These are phyloP conservation scores for Dimocarpus longan DNA, from an alignment of 345 rosid species.

Conservation along the genomic window DNA sequence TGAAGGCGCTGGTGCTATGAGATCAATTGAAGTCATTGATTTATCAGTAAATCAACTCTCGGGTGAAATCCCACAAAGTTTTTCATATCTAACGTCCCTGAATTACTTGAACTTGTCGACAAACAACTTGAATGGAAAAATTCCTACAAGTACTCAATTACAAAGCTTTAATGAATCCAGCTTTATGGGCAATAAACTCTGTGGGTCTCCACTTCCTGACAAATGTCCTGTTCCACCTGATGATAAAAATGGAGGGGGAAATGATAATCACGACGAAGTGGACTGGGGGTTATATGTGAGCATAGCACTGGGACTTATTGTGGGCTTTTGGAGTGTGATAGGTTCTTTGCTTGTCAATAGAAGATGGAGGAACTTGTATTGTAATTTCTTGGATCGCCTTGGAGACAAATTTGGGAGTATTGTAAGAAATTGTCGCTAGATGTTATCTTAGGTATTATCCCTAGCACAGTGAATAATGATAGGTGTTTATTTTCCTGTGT, in stretches of 20 bases:
- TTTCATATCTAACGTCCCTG: conserved; percentile 2
- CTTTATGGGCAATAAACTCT: not conserved
- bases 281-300: not conserved
- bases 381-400: not conserved
- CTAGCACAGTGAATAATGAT: not conserved
- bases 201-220: not conserved
- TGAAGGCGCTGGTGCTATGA: conserved; percentile 13
- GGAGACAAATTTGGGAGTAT: not conserved
- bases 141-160: conserved; percentile 19
- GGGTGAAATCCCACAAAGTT: conserved; percentile 22
- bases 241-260: not conserved
- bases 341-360: not conserved
- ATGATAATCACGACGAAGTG: not conserved
- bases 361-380: not conserved
- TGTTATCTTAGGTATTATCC: not conserved
- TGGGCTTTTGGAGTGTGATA: not conserved
- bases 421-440: not conserved
- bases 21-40: conserved; percentile 6
- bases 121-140: conserved; percentile 10
- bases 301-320: not conserved
- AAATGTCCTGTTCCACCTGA: not conserved
- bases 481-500: not conserved
- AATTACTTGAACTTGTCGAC: not conserved
- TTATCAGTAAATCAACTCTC: conserved; percentile 10
- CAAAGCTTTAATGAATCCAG: not conserved